Evolutionary conservation across 139 green algal species (phyloP).

Genomic region (Chlorella sp.): DNA sequence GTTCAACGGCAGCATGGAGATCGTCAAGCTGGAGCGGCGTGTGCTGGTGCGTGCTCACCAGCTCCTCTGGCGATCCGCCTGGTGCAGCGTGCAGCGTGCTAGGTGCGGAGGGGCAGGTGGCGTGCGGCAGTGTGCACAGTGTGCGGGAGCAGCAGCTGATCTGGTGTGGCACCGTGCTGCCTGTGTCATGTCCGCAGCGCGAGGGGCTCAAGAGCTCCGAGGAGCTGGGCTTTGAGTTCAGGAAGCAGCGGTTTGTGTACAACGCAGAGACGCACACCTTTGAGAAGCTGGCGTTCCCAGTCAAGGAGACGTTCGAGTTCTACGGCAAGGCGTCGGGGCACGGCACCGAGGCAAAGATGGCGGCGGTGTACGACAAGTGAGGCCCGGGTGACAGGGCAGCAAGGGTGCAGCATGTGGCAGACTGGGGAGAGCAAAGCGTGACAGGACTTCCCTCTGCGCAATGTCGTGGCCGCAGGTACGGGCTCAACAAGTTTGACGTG

Average conservation of each 20-base stretch:
- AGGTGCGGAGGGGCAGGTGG: not conserved
- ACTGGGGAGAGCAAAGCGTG: no score
- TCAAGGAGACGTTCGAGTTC: slow-evolving; percentile 50
- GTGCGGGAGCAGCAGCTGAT: slow-evolving; percentile 1
- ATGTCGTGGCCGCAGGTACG: no score
- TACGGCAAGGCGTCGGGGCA: slow-evolving; percentile 44
- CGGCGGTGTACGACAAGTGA: slow-evolving; percentile 40
- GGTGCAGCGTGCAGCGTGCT: not conserved
- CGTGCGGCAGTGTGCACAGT: not conserved
- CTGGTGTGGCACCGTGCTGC: not conserved
- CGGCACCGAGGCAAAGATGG: slow-evolving; percentile 31
- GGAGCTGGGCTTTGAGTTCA: slow-evolving; percentile 70
- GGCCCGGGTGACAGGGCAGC: no score
- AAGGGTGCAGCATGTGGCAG: no score
- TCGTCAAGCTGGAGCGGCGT: slow-evolving; percentile 52
- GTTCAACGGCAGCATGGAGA: slow-evolving; percentile 54
- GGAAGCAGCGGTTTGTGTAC: slow-evolving; percentile 73
- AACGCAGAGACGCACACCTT: slow-evolving; percentile 42
- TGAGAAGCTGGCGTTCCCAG: slow-evolving; percentile 60
- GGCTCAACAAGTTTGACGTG: slow-evolving; percentile 49
- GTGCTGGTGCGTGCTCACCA: slow-evolving; percentile 33
- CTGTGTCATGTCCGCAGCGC: slow-evolving; percentile 10
- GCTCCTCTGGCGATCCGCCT: not conserved
- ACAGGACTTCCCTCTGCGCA: no score
- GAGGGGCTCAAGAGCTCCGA: slow-evolving; percentile 30